Base-by-base conservation (phyloP, 225 moss, liverwort and hornwort species). In the Physcomitrium patens region DNA sequence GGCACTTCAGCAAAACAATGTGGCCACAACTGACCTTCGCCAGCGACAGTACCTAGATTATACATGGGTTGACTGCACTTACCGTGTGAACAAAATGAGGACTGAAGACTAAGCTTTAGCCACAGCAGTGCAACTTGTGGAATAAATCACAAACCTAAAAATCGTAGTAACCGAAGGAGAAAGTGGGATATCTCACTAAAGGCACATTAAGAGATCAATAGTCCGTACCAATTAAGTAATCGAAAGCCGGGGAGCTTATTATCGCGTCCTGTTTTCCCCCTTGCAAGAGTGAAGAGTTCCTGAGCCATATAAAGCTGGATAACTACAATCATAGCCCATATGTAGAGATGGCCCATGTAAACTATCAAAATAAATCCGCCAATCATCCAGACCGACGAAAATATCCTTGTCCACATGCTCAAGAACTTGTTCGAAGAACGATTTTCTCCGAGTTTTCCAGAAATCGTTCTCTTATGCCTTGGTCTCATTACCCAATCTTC, bases 311-410 rank as follows among this genome's bases (percentile, higher is more conserved):
- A 99, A 63, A 94, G 84, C 82, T 99, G 97, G 79, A 99, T 99
- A 77, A 99, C 91, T 69, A 99, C 93, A 76, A 99, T 93, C 97
- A 99, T 94, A 61, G 93, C 97, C 97, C 97, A 99, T 67, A 99
- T 93, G 73, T 99, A 99, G 45, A 99, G 83, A 80, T 99, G 97
- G n/a, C 97, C 97, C 94, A 99, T 89, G 78, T 93, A 99, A 14
- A 99, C 79, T 77, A 99, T 81, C 6, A 86, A 74, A 56, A 77
- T 69, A 74, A 99, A 99, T 57, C 97, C 97, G 72, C 94, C 97
- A 53, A 99, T 99, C 97, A 99, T 99, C 97, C 97, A 99, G 48
- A 93, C 58, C 5, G 93, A 90, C 7, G 97, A 99, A 27, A 93
- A 82, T 18, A 93, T 94, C 73, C 97, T 89, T 63, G 90, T 99